Base-by-base conservation (phyloP, 495 filamentous ascomycete species). In the Friedmanniomyces simplex region DNA sequence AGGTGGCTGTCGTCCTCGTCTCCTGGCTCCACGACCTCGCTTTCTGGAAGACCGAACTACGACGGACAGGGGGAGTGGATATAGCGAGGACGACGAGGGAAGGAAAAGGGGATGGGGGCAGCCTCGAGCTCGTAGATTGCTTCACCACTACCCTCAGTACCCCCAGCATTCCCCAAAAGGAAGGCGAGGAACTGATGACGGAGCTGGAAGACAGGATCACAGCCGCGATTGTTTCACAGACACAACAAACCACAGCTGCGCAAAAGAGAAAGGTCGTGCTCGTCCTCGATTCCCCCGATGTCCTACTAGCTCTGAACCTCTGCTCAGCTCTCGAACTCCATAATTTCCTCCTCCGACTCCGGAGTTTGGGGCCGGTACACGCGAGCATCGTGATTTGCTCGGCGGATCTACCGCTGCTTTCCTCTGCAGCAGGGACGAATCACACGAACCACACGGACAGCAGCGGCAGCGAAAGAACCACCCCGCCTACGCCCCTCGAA, bases 71-170 rank as follows among this genome's bases (percentile, higher is more conserved):
- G 25, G 87, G 87, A 10, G 60, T 91, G 52, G 88, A 95, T 69
- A 74, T 93, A 50, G 78, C 80, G 11, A 78, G 76, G 11, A 68
- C 83, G 16, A 71, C 69, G 59, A 69, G 73, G 46, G 78, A 77
- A 58, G 77, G 78, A 20, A 74, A 32, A 4, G 28, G 4, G 28
- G 28, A 32, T 32, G 28, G 10, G 28, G 28, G 28, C 4, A 32
- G 74, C 52, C 84, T 91, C 63, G 71, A 72, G 26, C 91, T 87
- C 62, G 72, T 93, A 46, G 88, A 95, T 65, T 88, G 87, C 4
- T 69, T 93, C 32, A 79, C 71, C 47, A 73, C 48, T 52, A 5
- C 8, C 54, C 8, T 21, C 10, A n/a, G n/a, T n/a, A n/a, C n/a
- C n/a, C n/a, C n/a, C n/a, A n/a, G n/a, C 14, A 3, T 47, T 10